Evolutionary conservation across 1,139 yeast genomes (phyloP).

Genomic region (Insectozyma bohioensis): DNA sequence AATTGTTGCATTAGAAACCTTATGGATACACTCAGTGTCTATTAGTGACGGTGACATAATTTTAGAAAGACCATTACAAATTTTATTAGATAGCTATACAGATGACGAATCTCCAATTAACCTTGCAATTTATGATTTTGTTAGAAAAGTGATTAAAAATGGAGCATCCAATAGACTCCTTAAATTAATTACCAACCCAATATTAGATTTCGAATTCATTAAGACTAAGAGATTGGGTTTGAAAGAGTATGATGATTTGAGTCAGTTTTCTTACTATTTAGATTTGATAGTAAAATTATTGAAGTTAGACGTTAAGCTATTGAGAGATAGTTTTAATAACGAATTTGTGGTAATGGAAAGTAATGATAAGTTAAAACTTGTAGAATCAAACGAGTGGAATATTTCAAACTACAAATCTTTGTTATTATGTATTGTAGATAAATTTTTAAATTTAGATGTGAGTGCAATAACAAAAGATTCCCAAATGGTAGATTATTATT

Average conservation of each 20-base stretch:
- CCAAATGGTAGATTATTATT: conserved; percentile 30
- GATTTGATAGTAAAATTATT: conserved; percentile 52
- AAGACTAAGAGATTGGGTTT: conserved; percentile 16
- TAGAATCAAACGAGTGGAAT: conserved; percentile 47
- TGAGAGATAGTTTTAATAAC: conserved; percentile 48
- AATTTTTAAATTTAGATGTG: conserved; percentile 37
- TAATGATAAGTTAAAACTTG: conserved; percentile 34
- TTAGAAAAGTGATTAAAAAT: conserved; percentile 47
- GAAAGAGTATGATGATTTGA: conserved; percentile 60
- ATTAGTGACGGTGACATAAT: conserved; percentile 45
- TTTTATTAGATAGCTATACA: conserved; percentile 63
- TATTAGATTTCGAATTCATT: conserved; percentile 42
- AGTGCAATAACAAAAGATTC: conserved; percentile 24
- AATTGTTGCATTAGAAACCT: conserved; percentile 48
- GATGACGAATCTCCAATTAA: conserved; percentile 39
- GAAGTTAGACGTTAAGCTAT: conserved; percentile 36
- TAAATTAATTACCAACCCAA: conserved; percentile 52
- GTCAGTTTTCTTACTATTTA: conserved; percentile 57
- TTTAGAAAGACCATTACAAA: conserved; percentile 63
- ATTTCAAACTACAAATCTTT: conserved; percentile 65
- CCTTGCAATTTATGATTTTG: conserved; percentile 56
- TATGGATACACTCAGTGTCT: conserved; percentile 60
- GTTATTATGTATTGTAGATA: conserved; percentile 45
- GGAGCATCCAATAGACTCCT: conserved; percentile 63
- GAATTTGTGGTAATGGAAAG: conserved; percentile 55